Evolutionary conservation across 257 asterid genomes (phyloP), one percentile per base, ranked within the genome.

Genomic region (Nicotiana undulata): DNA sequence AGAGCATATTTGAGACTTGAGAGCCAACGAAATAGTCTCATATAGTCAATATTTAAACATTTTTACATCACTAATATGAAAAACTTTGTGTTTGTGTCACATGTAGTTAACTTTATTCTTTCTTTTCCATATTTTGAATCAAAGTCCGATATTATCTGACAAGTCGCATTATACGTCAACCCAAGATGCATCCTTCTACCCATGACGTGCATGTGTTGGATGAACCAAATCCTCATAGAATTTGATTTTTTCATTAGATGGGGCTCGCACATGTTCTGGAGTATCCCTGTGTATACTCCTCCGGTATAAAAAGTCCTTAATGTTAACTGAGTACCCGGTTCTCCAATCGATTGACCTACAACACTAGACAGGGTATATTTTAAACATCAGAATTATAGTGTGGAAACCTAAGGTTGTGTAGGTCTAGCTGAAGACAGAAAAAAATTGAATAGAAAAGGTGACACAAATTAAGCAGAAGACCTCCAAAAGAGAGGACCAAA

Each of bases 401-500:
- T 67, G 53, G 29, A 37, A 34, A 67, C 10, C 76, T 67, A 37
- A 67, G 31, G 52, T 40, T 18, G 17, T n/a, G 10, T 68, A 9
- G n/a, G 56, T 11, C 37, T 68, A 55, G n/a, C 18, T 4, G 5
- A 68, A 68, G n/a, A 5, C 5, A 16, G 32, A 10, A 22, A 68
- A 68, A 18, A 9, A 18, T 52, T 7, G 79, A 75, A 22, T 32
- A 8, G 22, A 1, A 32, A 32, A 31, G 13, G 5, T 18, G 32
- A 64, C 44, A 17, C 61, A 75, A 52, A 56, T 77, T 32, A 58
- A 60, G 56, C 56, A n/a, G 22, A 2, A 76, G 11, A 76, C 17
- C 13, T 29, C n/a, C 80, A 76, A 76, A 28, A 76, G 67, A 67
- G 53, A 67, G 10, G 52, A 68, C 76, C 55, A 76, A 60, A 31